Evolutionary conservation across 106 monocot species (phyloP), one percentile per base, ranked within the genome.

Genomic region (Dioscorea zingiberensis): DNA sequence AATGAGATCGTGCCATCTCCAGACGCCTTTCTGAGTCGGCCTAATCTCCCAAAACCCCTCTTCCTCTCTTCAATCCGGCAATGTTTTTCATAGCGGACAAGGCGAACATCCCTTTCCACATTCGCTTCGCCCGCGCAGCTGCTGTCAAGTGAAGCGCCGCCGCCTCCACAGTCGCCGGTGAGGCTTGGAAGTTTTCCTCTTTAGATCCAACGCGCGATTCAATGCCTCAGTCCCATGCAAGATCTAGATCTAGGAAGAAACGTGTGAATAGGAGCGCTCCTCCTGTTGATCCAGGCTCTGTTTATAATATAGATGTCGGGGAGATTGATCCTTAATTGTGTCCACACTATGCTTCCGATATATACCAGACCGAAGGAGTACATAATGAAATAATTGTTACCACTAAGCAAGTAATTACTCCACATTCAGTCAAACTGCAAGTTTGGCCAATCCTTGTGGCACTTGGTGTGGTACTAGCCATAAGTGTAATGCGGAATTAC

Each of bases 271-370:
- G 48, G 63, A 60, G 46, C 2, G 21, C 21, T 47, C 54, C 19
- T 28, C 27, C 28, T 30, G 64, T 63, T 22, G 53, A 14, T n/a
- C 16, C 66, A 13, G 63, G 19, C 18, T 26, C 5, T 21, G 16
- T 13, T 24, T 17, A 25, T 15, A 68, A 58, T 16, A 66, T n/a
- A 13, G 76, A 78, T 14, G 32, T 44, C 27, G 75, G 58, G 13
- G 55, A 48, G 16, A 82, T 76, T 22, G 93, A 93, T 58, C 85
- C 78, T 4, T 81, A 83, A 80, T 51, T 81, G 55, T 85, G 78
- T 51, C 54, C 75, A 0, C 62, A 54, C 1, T 76, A 80, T 30
- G 87, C 78, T 0, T 44, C 69, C 0, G 91, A 85, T 46, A 85
- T 85, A 21, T 73, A 86, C 57, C 30, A 59, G 56, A n/a, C n/a